phyloP scores from a whole-genome alignment of 169 alveolate species.

The Amoebophrya sp. region DNA sequence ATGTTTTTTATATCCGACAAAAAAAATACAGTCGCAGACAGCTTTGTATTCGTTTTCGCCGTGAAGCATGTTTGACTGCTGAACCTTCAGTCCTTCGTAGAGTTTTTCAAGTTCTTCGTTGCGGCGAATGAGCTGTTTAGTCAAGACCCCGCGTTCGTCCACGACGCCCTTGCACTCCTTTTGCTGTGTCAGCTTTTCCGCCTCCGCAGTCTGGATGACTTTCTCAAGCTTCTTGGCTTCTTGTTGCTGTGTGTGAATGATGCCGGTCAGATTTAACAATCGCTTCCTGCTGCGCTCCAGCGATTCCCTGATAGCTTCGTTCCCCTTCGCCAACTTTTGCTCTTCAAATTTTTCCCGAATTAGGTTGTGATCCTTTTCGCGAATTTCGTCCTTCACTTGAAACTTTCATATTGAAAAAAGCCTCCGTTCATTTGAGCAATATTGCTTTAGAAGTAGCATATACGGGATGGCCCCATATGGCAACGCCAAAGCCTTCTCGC shows the following conservation, averaged over 20 bases:
- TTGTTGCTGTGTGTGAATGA: neutral
- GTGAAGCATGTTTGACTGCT: conserved; percentile 67
- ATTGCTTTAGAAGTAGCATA: too few species aligned
- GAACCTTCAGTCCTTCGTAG: conserved; percentile 76
- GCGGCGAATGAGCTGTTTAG: conserved; percentile 73
- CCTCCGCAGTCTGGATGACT: neutral
- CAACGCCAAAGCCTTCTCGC: too few species aligned
- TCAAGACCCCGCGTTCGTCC: conserved; percentile 76
- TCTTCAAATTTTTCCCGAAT: conserved; percentile 66
- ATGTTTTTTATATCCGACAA: too few species aligned
- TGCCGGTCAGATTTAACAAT: conserved; percentile 49
- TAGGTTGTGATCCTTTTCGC: conserved; percentile 65
- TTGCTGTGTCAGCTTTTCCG: neutral
- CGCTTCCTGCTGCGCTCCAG: conserved; percentile 56
- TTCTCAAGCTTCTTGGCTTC: conserved; percentile 3
- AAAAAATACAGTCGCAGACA: neutral
- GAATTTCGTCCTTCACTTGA: conserved; percentile 74
- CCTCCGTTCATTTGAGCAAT: too few species aligned
- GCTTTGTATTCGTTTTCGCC: conserved; percentile 63
- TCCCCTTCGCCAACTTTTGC: conserved; percentile 53
- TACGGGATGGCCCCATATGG: too few species aligned
- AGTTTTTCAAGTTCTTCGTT: conserved; percentile 77
- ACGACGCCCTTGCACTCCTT: neutral
- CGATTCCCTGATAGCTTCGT: conserved; percentile 60
- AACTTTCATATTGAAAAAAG: too few species aligned